Evolutionary conservation across 805 yeast species (phyloP), one percentile per base, ranked within the genome.

Genomic region (Barnettozyma sp.): DNA sequence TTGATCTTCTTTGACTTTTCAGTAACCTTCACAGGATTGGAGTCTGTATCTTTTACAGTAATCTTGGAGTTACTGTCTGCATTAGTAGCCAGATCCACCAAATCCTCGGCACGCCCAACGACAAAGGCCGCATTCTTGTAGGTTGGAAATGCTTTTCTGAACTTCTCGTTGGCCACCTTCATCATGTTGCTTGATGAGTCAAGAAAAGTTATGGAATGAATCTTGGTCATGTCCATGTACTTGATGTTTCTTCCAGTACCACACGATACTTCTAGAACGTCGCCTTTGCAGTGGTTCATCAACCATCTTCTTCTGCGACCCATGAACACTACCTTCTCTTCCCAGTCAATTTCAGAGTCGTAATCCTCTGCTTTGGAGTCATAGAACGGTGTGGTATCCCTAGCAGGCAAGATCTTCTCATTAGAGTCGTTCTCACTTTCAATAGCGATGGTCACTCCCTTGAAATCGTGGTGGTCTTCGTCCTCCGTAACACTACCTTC

Each of bases 221-320:
- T 62, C 19, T 64, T 55, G 2, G 71, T 66, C 15, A 78, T 71
- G 35, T 78, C 70, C 47, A 86, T 60, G 54, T 80, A 88, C 32
- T 80, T 78, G 38, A 90, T 71, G 55, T 92, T 92, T 58, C 97
- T 71, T 6, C 98, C 97, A 0, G 98, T 92, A 40, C 98, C 98
- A 54, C 94, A 84, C 0, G 97, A 81, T 9, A 90, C 92, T 58
- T 92, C 98, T 38, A 92, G 63, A 2, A 87, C 96, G 54, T 92
- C 96, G 16, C 98, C 98, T 39, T 66, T 63, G 33, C 80, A 71
- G 42, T 82, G 82, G 24, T 66, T 71, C 87, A 83, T 82, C 30
- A 82, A 57, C 83, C 92, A 80, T 48, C 76, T 77, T 50, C 96
- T 70, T 59, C 82, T 69, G 50, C 66, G 68, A 39, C 79, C 69